A percentile compares a stretch with the other conserved stretches of the same genome.
Conservation (phyloP, 2,329 filamentous ascomycete genomes). For the Aureobasidium sp. region DNA sequence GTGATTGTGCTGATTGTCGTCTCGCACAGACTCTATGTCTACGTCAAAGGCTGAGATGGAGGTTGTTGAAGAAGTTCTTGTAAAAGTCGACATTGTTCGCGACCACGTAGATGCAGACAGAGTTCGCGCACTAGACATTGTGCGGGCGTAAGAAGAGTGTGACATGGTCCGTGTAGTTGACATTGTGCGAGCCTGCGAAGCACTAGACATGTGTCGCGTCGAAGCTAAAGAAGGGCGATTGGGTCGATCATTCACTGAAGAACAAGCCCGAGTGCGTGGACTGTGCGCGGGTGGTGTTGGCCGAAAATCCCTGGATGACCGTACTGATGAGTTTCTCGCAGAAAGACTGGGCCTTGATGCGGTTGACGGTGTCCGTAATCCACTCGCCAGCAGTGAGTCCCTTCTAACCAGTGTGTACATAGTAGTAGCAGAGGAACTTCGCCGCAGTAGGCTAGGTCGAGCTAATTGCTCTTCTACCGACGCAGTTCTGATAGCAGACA, state of each 20-base stretch:
- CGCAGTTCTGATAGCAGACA: not conserved
- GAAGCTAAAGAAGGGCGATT: not conserved
- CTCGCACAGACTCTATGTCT: not conserved
- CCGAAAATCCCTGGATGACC: not conserved
- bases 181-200: not conserved
- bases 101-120: conserved; percentile 4
- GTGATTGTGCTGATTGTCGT: not conserved
- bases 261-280: not conserved
- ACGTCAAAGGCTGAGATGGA: not conserved
- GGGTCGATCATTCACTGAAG: not conserved
- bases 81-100: conserved; percentile 1
- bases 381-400: not conserved
- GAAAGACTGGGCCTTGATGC: not conserved
- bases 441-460: not conserved
- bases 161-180: not conserved
- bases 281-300: not conserved
- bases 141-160: not conserved
- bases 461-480: not conserved
- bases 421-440: not conserved
- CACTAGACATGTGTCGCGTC: not conserved
- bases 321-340: not conserved
- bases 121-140: not conserved
- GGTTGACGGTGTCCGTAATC: not conserved
- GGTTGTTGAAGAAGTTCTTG: not conserved
- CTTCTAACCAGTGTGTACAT: conserved; percentile 10